These are phyloP conservation scores for Lentinula boryana DNA, from an alignment of 768 basidiomycete species.

Conservation along the genomic window DNA sequence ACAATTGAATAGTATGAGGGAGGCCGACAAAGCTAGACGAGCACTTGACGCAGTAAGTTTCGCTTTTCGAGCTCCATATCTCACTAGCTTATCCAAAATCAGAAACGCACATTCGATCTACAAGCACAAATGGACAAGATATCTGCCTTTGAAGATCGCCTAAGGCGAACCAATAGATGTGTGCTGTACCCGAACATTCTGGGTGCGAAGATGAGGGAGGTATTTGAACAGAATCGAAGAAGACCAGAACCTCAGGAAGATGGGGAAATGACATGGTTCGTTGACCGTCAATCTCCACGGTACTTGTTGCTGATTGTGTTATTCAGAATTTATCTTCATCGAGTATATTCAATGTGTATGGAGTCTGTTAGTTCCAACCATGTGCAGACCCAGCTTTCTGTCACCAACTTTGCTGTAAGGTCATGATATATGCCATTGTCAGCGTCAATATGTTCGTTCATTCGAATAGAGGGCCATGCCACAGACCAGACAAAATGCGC, in stretches of 20 bases:
- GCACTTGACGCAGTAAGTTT: constrained; percentile 46
- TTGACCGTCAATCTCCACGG: background rate
- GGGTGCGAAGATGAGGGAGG: constrained; percentile 51
- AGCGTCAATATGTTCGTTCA: no score
- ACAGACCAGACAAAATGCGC: background rate
- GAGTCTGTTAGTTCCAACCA: background rate
- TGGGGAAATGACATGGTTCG: constrained; percentile 23
- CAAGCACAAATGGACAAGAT: constrained; percentile 60
- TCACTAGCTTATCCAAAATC: background rate
- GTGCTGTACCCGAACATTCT: constrained; percentile 59
- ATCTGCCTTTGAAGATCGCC: constrained; percentile 51
- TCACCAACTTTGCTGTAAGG: background rate
- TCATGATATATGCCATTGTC: background rate
- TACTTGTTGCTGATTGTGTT: background rate
- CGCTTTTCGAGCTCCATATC: background rate
- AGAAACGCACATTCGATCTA: constrained; percentile 49
- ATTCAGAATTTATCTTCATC: background rate
- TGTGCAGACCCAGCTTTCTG: background rate
- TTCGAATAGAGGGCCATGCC: background rate
- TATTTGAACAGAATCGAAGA: constrained; percentile 37
- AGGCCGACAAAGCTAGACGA: constrained; percentile 58
- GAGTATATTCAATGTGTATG: background rate
- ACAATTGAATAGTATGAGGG: constrained; percentile 63
- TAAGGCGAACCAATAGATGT: constrained; percentile 42
- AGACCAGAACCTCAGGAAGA: constrained; percentile 30